Conservation (phyloP, 495 filamentous ascomycete genomes). For the Xylona heveae region DNA sequence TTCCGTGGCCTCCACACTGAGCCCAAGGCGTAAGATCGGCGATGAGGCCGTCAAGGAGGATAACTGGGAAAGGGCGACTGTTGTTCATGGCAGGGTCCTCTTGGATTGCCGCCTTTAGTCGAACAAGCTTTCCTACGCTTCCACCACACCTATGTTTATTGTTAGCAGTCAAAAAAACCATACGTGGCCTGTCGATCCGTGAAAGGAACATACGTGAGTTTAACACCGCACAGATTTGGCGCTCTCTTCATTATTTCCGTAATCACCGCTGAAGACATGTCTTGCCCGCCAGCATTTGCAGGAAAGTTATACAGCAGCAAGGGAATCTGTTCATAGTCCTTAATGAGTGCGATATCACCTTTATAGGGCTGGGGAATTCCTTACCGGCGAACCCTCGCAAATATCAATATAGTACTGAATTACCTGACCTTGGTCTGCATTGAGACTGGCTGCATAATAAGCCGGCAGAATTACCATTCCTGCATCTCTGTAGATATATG, state of each 20-base stretch:
- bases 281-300: slow-evolving; percentile 10
- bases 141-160: slow-evolving; percentile 8
- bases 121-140: slow-evolving; percentile 9
- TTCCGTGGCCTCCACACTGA: slow-evolving; percentile 11
- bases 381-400: slow-evolving; percentile 9
- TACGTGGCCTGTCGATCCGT: too few relatives aligned
- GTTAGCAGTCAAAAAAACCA: too few relatives aligned
- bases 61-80: slow-evolving; percentile 7
- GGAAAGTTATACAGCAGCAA: slow-evolving; percentile 11
- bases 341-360: too few relatives aligned
- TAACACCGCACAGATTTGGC: slow-evolving; percentile 10
- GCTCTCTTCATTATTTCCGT: slow-evolving; percentile 6
- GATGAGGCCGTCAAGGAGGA: slow-evolving; percentile 9
- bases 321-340: slow-evolving; percentile 7
- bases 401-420: slow-evolving; percentile 11
- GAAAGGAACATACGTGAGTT: slow-evolving; percentile 10
- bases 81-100: slow-evolving; percentile 5
- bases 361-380: background rate
- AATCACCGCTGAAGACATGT: slow-evolving; percentile 11
- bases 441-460: slow-evolving; percentile 11
- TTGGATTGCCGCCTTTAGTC: slow-evolving; percentile 6
- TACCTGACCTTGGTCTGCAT: slow-evolving; percentile 7
- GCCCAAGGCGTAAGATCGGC: slow-evolving; percentile 11
- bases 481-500: slow-evolving; percentile 6
- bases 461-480: slow-evolving; percentile 12